Conservation (phyloP, 805 yeast genomes). For the Soucietia sequanensis region DNA sequence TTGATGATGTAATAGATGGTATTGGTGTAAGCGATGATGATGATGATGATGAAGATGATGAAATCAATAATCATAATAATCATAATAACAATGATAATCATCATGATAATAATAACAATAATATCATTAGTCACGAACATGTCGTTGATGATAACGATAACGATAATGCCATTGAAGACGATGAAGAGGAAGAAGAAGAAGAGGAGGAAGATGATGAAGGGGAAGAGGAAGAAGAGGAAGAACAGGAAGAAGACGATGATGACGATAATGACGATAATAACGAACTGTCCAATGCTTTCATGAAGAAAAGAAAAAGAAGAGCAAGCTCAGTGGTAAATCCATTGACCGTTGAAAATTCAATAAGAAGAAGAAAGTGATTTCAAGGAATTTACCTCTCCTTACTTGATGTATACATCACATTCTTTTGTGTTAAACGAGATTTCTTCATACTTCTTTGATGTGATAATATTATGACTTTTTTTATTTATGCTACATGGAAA, state of each 20-base stretch:
- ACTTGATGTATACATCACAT: no score
- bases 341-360: no score
- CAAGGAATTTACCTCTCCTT: no score
- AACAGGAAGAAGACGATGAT: conserved; percentile 33
- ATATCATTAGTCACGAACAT: no score
- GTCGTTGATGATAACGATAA: conserved; percentile 8
- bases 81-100: not conserved
- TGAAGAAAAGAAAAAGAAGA: conserved; percentile 32
- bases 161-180: not conserved
- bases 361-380: not conserved
- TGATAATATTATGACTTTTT: no score
- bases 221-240: conserved; percentile 40
- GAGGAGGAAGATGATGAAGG: conserved; percentile 37
- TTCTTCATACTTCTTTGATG: no score
- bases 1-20: conserved; percentile 40
- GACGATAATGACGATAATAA: conserved; percentile 31
- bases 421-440: no score
- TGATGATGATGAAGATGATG: conserved; percentile 28
- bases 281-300: conserved; percentile 25
- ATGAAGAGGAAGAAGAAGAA: not conserved
- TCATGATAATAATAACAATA: conserved; percentile 7
- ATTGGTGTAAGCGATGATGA: conserved; percentile 30
- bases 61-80: no score
- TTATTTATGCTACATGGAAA: no score
- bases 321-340: conserved; percentile 46